Conservation (phyloP, 805 yeast species). For the Wickerhamiella occidentalis region DNA sequence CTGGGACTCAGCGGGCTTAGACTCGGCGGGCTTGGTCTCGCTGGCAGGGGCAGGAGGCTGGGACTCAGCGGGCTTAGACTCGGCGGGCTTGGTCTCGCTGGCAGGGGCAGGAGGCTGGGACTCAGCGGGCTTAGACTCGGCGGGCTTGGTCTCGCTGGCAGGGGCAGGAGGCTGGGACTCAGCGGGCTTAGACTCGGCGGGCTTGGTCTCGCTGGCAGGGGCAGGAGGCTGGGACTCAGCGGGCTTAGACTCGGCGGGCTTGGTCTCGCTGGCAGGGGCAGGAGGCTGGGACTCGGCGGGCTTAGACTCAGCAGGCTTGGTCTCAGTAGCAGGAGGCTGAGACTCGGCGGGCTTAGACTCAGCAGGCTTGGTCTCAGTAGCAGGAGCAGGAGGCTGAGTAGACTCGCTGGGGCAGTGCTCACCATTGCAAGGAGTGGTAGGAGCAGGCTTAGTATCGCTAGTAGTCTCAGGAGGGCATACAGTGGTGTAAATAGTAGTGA, state of each 20-base stretch:
- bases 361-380: neutral
- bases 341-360: neutral
- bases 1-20: too few species aligned
- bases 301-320: neutral
- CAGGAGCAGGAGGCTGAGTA: neutral
- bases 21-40: neutral
- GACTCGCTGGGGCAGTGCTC: neutral
- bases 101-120: neutral
- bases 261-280: neutral
- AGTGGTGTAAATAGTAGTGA: slow-evolving; percentile 10
- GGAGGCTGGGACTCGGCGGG: neutral
- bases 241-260: neutral
- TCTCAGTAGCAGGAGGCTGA: neutral
- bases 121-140: neutral
- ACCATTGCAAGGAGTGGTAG: too few species aligned
- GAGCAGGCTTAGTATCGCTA: too few species aligned
- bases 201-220: neutral
- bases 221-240: neutral
- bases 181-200: too few species aligned
- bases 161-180: neutral
- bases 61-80: too few species aligned
- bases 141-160: neutral
- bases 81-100: slow-evolving; percentile 1
- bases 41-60: neutral
- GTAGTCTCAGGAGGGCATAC: slow-evolving; percentile 1